phyloP scores from a whole-genome alignment of 2,329 filamentous ascomycete species.

The Ophiostoma triangulosporum region DNA sequence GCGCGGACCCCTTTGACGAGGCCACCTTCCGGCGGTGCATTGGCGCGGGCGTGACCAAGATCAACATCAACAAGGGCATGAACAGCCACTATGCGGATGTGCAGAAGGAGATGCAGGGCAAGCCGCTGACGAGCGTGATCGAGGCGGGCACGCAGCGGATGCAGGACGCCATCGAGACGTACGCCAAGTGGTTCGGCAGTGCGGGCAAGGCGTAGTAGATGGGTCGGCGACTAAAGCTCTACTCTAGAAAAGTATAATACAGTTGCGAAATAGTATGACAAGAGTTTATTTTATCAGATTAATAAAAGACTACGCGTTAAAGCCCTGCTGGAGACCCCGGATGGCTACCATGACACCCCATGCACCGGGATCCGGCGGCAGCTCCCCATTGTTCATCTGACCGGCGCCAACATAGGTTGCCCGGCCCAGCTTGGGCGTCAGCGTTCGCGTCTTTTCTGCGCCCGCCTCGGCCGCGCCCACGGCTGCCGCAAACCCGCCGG shows the following conservation, averaged over 20 bases:
- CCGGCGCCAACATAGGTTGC: conserved; percentile 54
- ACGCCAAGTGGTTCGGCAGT: conserved; percentile 31
- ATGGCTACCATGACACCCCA: conserved; percentile 51
- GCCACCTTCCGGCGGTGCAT: conserved; percentile 32
- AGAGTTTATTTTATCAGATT: no score
- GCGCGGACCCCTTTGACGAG: conserved; percentile 33
- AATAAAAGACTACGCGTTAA: not conserved
- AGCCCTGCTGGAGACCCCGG: conserved; percentile 23
- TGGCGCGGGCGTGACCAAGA: conserved; percentile 30
- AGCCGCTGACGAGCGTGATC: conserved; percentile 33
- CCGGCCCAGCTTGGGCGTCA: conserved; percentile 51
- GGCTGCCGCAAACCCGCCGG: conserved; percentile 37
- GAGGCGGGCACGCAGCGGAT: conserved; percentile 32
- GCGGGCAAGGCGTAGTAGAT: conserved; percentile 26
- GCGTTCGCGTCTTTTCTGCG: conserved; percentile 48
- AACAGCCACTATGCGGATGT: conserved; percentile 33
- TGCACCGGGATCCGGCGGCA: conserved; percentile 56
- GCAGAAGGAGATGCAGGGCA: conserved; percentile 31
- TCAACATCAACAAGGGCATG: conserved; percentile 40
- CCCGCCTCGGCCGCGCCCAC: conserved; percentile 46
- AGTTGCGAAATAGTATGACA: not conserved
- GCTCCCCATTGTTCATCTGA: conserved; percentile 25
- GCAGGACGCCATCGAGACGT: conserved; percentile 34
- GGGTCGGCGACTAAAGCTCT: no score
- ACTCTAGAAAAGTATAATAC: not conserved